These are phyloP conservation scores for Drosera spatulata DNA, from an alignment of 179 eudicot species.

Conservation along the genomic window DNA sequence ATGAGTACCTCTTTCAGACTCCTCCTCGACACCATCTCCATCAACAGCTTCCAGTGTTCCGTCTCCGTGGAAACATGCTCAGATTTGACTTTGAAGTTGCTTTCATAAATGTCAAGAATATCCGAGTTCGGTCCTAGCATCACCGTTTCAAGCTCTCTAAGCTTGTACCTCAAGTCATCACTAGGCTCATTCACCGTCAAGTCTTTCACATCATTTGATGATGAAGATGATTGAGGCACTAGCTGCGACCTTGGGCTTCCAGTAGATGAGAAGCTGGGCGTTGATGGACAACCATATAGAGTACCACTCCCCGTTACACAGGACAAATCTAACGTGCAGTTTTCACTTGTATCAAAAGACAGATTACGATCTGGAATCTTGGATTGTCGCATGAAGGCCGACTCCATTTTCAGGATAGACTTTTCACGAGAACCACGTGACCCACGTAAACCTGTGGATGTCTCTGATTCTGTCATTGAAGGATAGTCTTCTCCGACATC, in stretches of 20 bases:
- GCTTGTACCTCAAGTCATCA: background rate
- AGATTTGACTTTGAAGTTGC: conserved; percentile 13
- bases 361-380: background rate
- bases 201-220: conserved; percentile 20
- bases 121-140: conserved; percentile 76
- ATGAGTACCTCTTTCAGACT: conserved; percentile 78
- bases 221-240: too few species aligned
- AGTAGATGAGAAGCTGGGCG: conserved; percentile 22
- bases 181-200: conserved; percentile 35
- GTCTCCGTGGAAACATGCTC: conserved; percentile 21
- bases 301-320: conserved; percentile 19
- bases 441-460: too few species aligned
- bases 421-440: too few species aligned
- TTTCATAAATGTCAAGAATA: conserved; percentile 21
- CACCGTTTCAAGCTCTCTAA: conserved; percentile 8
- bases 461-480: too few species aligned
- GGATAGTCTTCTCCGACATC: too few species aligned
- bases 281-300: conserved; percentile 19
- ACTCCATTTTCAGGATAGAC: too few species aligned
- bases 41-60: conserved; percentile 55
- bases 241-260: conserved; percentile 13
- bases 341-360: conserved; percentile 2
- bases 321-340: conserved; percentile 52
- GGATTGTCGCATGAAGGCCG: background rate
- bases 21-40: conserved; percentile 81